Evolutionary conservation across 2,329 filamentous ascomycete genomes (phyloP), one percentile per base, ranked within the genome.

Genomic region (Paraconiothyrium sp.): DNA sequence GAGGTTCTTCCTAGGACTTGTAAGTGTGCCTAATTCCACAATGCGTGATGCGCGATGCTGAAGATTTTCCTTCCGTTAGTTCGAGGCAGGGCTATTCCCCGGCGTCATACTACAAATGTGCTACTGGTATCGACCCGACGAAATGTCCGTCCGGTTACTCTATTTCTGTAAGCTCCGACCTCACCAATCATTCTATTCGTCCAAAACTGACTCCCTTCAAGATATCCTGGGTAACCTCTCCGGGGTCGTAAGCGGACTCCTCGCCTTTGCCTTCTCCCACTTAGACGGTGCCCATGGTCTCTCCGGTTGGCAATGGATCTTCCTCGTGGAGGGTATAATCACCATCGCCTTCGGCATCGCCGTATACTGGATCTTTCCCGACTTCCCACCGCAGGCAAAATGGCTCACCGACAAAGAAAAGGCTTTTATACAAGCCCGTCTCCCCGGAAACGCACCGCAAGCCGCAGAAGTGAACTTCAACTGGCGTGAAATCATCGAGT

Each of bases 81-180:
- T 73, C 49, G 71, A 74, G 59, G 67, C 70, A 10, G 70, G 71
- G 1, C 63, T 73, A 48, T 73, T 72, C 22, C 72, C 71, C 4
- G 71, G 70, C 1, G 60, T 65, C 0, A 60, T 85, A 20, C 85
- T 85, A 66, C 83, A 86, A 58, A 79, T 88, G 22, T 86, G 84
- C 2, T 85, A 85, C 74, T 89, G 86, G 85, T 89, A 88, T 44
- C 85, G 88, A 67, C 76, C 82, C 60, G 84, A 85, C 24, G 67
- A 70, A 44, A 66, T 68, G 60, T 66, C 64, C 4, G 43, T 66
- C 14, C 59, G 64, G 50, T 37, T 66, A 11, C 54, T 66, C 1
- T 63, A 61, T 14, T 67, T 63, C 51, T 64, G 10, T 76, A 69
- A 51, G 56, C n/a, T 14, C 20, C 2, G 30, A 51, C 14, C 39